Base-by-base conservation (phyloP, 768 basidiomycete species). In the Hypholoma sublateritium region DNA sequence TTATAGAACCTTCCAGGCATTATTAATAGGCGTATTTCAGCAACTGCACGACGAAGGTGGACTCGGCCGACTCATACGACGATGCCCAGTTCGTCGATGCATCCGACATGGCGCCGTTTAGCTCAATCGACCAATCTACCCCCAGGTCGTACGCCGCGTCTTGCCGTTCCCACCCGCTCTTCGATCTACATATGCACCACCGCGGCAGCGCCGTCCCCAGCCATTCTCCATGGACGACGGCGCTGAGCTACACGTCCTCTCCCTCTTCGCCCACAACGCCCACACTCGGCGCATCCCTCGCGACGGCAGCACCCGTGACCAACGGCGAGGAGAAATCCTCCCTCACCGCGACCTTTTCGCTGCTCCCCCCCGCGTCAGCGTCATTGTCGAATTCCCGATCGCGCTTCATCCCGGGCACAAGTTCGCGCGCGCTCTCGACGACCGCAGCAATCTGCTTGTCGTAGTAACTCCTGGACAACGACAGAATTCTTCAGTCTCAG, bases 1-100 rank as follows among this genome's bases (percentile, higher is more conserved):
- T 79, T 89, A 24, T 86, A 87, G 0, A 88, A 89, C 62, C 77
- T 77, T 44, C 79, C 91, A 5, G 88, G 89, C 35, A 84, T 81
- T 1, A 63, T 98, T 42, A 37, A 8, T n/a, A 25, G 67, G 59
- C 3, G 79, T 77, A 5, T 48, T 53, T 4, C 45, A 50, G 11
- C 50, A 55, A 4, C 82, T 82, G 2, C 81, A 88, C 67, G 93
- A 94, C 64, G 93, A 93, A 63, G 92, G 84, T n/a, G 84, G 87
- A 76, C 41, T 69, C 70, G 1, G 72, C 69, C 11, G 65, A 62
- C 9, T 47, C 44, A 11, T 62, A 65, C 22, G 73, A 71, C 19
- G 72, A 74, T 7, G 72, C 65, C 9, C 68, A 67, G 16, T 65
- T 68, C 14, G 65, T 60, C n/a, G 70, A 78, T 6, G 66, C 69